Conservation (phyloP, 768 basidiomycete genomes). For the Lactarius hatsudake region DNA sequence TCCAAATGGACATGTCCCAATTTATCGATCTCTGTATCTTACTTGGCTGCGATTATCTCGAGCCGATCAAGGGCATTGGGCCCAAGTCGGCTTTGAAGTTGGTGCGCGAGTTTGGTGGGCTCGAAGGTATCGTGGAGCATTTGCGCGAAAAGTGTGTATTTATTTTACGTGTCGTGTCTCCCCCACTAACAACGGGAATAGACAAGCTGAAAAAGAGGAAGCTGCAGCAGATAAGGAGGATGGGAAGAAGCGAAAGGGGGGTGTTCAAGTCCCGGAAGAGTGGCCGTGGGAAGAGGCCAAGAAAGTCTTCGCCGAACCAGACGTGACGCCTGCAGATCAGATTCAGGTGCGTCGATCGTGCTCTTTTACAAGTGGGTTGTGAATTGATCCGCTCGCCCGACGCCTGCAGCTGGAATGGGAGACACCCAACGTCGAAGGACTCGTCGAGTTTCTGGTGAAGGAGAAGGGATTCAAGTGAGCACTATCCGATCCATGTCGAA, state of each 20-base stretch:
- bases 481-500: background rate
- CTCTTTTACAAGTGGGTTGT: background rate
- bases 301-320: conserved; percentile 83
- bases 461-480: conserved; percentile 96
- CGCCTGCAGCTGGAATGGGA: conserved; percentile 84
- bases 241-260: conserved; percentile 73
- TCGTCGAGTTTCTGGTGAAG: conserved; percentile 88
- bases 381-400: background rate
- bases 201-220: conserved; percentile 43
- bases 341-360: conserved; percentile 58
- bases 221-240: conserved; percentile 39
- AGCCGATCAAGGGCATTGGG: conserved; percentile 96
- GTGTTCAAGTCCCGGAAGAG: conserved; percentile 80
- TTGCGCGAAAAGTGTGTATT: conserved; percentile 66
- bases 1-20: conserved; percentile 94
- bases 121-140: conserved; percentile 72
- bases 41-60: conserved; percentile 96
- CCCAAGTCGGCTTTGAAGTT: conserved; percentile 95
- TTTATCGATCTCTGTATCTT: conserved; percentile 97
- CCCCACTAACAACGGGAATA: conserved; percentile 30
- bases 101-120: conserved; percentile 72
- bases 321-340: conserved; percentile 82
- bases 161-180: conserved; percentile 2
- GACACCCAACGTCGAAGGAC: conserved; percentile 85
- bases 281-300: conserved; percentile 99